Evolutionary conservation across 2,329 filamentous ascomycete species (phyloP).

Genomic region (Byssothecium circinans): DNA sequence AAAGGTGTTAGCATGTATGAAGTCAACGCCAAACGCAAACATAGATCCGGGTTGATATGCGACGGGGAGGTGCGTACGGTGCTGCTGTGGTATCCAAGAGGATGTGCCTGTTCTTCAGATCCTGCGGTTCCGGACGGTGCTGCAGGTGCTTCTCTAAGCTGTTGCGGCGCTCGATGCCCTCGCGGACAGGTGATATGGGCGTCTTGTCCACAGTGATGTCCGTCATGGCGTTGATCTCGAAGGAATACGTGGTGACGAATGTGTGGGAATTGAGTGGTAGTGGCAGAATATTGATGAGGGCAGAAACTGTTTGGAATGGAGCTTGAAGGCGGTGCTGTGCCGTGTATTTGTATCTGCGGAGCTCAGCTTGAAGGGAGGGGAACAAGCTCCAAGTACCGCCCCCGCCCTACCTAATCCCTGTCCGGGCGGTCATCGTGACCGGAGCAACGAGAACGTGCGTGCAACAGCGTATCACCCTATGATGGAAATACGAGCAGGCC

Average conservation of each 20-base stretch:
- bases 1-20: neutral
- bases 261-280: neutral
- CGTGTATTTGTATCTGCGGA: too few relatives aligned
- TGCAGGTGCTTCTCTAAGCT: slow-evolving; percentile 53
- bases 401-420: neutral
- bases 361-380: neutral
- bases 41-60: slow-evolving; percentile 2
- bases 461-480: neutral
- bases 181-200: slow-evolving; percentile 45
- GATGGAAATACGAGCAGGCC: neutral
- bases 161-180: slow-evolving; percentile 63
- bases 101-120: slow-evolving; percentile 70
- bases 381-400: slow-evolving; percentile 1
- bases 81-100: slow-evolving; percentile 68
- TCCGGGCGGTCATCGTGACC: neutral
- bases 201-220: slow-evolving; percentile 39
- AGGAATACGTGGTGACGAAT: neutral
- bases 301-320: too few relatives aligned
- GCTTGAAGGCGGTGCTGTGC: too few relatives aligned
- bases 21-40: neutral
- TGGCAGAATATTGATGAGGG: too few relatives aligned
- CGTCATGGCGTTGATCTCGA: slow-evolving; percentile 26
- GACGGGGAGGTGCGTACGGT: slow-evolving; percentile 53
- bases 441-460: neutral
- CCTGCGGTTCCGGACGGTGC: slow-evolving; percentile 55